These are phyloP conservation scores for Mycena kentingensis DNA, from an alignment of 768 basidiomycete species.

Conservation along the genomic window DNA sequence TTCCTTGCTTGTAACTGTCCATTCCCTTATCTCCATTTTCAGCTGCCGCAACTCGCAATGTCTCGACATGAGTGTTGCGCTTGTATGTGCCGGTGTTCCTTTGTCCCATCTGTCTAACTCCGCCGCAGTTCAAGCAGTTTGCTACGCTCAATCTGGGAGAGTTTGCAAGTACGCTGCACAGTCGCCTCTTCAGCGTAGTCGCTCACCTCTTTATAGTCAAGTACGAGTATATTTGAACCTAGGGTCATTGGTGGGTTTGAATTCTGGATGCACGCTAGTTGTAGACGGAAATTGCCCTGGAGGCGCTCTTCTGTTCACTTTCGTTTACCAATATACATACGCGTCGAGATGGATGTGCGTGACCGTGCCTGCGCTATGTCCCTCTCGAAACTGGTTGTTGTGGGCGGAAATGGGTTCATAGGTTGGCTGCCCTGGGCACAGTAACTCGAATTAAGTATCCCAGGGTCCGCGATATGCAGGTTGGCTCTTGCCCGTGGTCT, in stretches of 20 bases:
- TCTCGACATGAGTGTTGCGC: constrained; percentile 14
- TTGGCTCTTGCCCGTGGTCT: constrained; percentile 83
- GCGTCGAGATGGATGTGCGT: too few relatives aligned
- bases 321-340: too few relatives aligned
- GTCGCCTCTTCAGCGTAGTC: not conserved
- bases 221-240: constrained; percentile 8
- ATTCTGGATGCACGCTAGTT: too few relatives aligned
- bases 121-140: constrained; percentile 7
- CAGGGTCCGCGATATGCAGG: constrained; percentile 92
- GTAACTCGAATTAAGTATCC: constrained; percentile 9
- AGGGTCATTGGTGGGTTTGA: too few relatives aligned
- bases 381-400: constrained; percentile 63
- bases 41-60: constrained; percentile 3
- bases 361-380: constrained; percentile 13
- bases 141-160: constrained; percentile 11
- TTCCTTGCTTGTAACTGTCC: not conserved
- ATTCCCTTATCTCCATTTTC: not conserved
- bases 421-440: constrained; percentile 45
- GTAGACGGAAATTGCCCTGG: too few relatives aligned
- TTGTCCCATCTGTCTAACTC: not conserved
- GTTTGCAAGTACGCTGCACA: constrained; percentile 9
- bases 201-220: constrained; percentile 11
- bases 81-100: not conserved
- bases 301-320: too few relatives aligned
- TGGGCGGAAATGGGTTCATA: constrained; percentile 98